A percentile compares a stretch with the other conserved stretches of the same genome.
phyloP scores from a whole-genome alignment of 768 basidiomycete genomes.

The Amanita rimosa region DNA sequence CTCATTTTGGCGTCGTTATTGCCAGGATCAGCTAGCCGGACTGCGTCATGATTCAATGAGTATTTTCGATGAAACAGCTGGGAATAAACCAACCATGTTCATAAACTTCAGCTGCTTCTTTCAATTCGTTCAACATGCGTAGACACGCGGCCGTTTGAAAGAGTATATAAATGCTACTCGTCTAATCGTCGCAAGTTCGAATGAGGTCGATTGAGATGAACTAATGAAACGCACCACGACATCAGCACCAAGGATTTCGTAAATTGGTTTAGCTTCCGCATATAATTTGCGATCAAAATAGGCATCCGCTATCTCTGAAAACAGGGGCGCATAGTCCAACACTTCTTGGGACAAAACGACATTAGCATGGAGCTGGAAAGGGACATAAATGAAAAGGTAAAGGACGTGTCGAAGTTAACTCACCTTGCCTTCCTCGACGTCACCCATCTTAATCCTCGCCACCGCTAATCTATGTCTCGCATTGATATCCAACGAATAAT shows the following conservation, averaged over 20 bases:
- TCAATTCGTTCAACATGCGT: slow-evolving; percentile 61
- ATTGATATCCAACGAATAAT: slow-evolving; percentile 58
- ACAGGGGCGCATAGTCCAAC: slow-evolving; percentile 66
- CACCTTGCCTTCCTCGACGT: slow-evolving; percentile 76
- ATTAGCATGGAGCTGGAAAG: slow-evolving; percentile 59
- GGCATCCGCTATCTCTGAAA: slow-evolving; percentile 77
- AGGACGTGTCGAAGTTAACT: slow-evolving; percentile 10
- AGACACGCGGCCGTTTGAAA: slow-evolving; percentile 77
- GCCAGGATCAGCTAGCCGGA: slow-evolving; percentile 60
- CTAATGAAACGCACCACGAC: slow-evolving; percentile 41
- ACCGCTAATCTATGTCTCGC: slow-evolving; percentile 78
- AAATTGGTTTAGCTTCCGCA: slow-evolving; percentile 70
- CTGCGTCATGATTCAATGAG: slow-evolving; percentile 27
- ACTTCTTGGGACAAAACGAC: slow-evolving; percentile 64
- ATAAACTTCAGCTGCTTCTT: slow-evolving; percentile 75
- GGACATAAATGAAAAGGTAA: not conserved
- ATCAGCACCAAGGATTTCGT: slow-evolving; percentile 66
- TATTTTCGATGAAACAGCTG: not conserved
- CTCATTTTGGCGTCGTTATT: slow-evolving; percentile 83
- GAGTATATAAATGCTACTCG: slow-evolving; percentile 59
- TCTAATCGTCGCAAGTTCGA: slow-evolving; percentile 30
- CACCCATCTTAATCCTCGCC: slow-evolving; percentile 69
- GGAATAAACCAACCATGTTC: slow-evolving; percentile 50
- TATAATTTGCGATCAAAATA: slow-evolving; percentile 70
- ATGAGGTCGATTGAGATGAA: not conserved